Evolutionary conservation across 148 eudicot species (phyloP), one percentile per base, ranked within the genome.

Genomic region (Nepenthes gracilis): DNA sequence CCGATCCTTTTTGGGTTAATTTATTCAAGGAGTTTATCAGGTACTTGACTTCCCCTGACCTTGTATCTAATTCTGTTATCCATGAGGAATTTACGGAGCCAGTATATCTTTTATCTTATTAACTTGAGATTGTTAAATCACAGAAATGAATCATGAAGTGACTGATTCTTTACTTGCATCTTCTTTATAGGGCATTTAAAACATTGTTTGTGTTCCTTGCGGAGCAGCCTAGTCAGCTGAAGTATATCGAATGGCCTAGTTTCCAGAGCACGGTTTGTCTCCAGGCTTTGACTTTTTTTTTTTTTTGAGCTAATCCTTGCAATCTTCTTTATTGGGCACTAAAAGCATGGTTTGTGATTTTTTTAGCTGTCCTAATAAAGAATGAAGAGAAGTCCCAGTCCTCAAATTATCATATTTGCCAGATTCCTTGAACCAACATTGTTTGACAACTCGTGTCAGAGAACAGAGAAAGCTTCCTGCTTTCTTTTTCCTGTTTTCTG

Each of bases 211-310:
- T 57, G 51, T 83, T 83, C 79, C 83, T 80, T 37, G 60, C 54
- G 48, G 77, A 80, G 67, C 85, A 83, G 65, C 88, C 88, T 60
- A 75, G 79, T 43, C 80, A 80, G 69, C 62, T 82, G 57, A 87
- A 85, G 75, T 77, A 87, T 73, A 70, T 87, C 45, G 91, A 90
- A 58, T 86, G 89, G 97, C 97, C 95, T 45, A 75, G 83, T 73
- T 87, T 87, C 67, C 79, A 71, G 67, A 80, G 81, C 75, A 87
- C 97, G 75, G 95, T 90, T 65, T 62, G 85, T 72, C 23, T 54
- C 23, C 10, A 13, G 0, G 15, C 9, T 13, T 35, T 35, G 15
- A 6, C 7, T 36, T 35, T 49, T 50, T n/a, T 33, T 33, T 4
- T 12, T 47, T 33, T 9, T 33, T 33, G 2, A 34, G 12, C 43